Evolutionary conservation across 2,329 filamentous ascomycete genomes (phyloP), one percentile per base, ranked within the genome.

Genomic region (Raffaelea arxii): DNA sequence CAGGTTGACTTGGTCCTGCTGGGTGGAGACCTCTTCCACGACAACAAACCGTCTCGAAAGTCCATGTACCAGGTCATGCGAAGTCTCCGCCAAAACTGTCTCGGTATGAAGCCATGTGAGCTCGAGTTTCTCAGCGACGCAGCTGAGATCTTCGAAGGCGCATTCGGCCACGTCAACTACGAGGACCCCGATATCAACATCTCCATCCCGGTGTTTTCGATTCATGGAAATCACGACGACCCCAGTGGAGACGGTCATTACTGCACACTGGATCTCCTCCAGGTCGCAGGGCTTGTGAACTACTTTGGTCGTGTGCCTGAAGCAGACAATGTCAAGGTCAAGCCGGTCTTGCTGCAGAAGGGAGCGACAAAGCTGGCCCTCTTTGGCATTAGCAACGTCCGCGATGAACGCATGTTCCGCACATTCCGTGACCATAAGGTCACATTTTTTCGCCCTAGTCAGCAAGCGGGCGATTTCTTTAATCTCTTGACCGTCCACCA

Each of bases 1-100:
- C 23, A 81, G 77, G 78, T 98, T 54, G 92, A 98, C 65, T 97
- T 98, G 92, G 86, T 98, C 1, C 74, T 98, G 2, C 80, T 98
- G 4, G 91, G 84, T 3, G 92, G 92, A 41, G 92, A 98, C 61
- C 76, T 98, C 1, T 98, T 98, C 61, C 94, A 98, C 62, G 91
- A 98, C 56, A 98, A 98, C 64, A 95, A 95, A 58, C 94, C 92
- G 3, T 96, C 89, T 6, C 80, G 92, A 49, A 95, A 96, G 60
- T 83, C 90, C 24, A 86, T 98, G 77, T 97, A 92, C 62, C 88
- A 98, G 61, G 92, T 98, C 51, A 97, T 97, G 88, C 82, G 88
- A 25, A 92, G 87, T 2, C 73, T 98, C 25, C 82, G 92, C 45
- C 84, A 89, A 72, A 95, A 96, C 60, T 97, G 92, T 59, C 78